Evolutionary conservation across 768 basidiomycete genomes (phyloP), one percentile per base, ranked within the genome.

Genomic region (Cyathus striatus): DNA sequence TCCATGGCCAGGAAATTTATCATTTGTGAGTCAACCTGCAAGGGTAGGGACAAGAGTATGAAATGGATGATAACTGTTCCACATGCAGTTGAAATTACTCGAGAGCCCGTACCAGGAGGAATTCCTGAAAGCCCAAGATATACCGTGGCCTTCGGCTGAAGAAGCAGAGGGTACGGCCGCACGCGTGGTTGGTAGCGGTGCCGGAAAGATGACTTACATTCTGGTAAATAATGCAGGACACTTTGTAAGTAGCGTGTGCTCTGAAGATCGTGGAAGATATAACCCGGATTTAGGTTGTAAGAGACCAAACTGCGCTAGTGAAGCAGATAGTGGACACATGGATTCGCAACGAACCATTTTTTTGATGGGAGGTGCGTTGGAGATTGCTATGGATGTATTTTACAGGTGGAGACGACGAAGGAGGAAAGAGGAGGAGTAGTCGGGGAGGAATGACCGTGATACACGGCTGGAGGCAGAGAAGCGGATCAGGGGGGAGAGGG

Each of bases 141-240:
- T 62, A 4, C 55, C 58, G 2, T 64, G 61, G 62, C 55, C 50
- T 1, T 41, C 41, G 18, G 23, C 45, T 30, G 18, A 48, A 52
- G 24, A 49, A 30, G n/a, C 7, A 45, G 13, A 57, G 53, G 5
- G 59, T 57, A 21, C 54, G 61, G 4, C 62, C 57, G 7, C 50
- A 44, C 3, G 51, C 61, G 12, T 60, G 55, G 35, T 36, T 7
- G 35, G 35, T 1, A 47, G 52, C n/a, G 62, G 62, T n/a, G 61
- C 64, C 4, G 64, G 64, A 1, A 55, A 59, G 20, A 51, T 65
- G 49, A 62, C 64, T 4, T 62, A 50, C 42, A 49, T 63, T 9
- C 47, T 64, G n/a, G 24, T 64, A n/a, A 46, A 45, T 10, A 51
- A 57, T 12, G 63, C 53, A 3, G 64, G 64, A 0, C 65, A 66